phyloP scores from a whole-genome alignment of 805 yeast species.

The Blastobotrys mokoenaii region DNA sequence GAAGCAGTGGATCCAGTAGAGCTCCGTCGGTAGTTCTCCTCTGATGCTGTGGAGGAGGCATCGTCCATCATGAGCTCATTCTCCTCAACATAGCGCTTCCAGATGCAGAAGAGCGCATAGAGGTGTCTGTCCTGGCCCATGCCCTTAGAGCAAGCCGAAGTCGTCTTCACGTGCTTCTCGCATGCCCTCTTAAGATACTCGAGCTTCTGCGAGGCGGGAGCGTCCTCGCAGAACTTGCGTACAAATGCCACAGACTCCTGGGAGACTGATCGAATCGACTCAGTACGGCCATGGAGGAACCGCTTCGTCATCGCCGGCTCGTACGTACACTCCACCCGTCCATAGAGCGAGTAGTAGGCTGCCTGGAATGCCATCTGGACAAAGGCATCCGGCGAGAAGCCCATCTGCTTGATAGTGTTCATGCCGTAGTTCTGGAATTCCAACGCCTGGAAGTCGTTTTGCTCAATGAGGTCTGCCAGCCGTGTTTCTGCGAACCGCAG shows the following conservation, averaged over 20 bases:
- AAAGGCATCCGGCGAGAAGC: conserved; percentile 89
- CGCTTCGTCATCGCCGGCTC: conserved; percentile 95
- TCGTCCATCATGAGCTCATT: conserved; percentile 13
- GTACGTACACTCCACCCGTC: conserved; percentile 86
- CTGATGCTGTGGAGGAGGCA: conserved; percentile 16
- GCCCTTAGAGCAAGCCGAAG: conserved; percentile 64
- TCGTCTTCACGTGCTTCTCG: conserved; percentile 53
- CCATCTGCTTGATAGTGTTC: conserved; percentile 70
- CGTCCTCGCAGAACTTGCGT: conserved; percentile 70
- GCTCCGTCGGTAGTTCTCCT: conserved; percentile 22
- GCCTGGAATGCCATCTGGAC: conserved; percentile 92
- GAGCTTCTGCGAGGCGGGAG: conserved; percentile 51
- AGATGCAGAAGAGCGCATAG: conserved; percentile 78
- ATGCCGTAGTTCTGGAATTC: conserved; percentile 65
- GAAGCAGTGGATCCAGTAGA: conserved; percentile 12
- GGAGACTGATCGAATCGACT: conserved; percentile 81
- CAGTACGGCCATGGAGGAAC: conserved; percentile 86
- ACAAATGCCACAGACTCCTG: conserved; percentile 74
- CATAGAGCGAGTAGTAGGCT: conserved; percentile 84
- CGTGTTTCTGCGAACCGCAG: conserved; percentile 87
- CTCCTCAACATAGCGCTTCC: conserved; percentile 44
- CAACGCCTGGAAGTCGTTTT: conserved; percentile 75
- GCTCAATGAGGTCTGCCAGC: conserved; percentile 77
- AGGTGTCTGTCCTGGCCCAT: conserved; percentile 89
- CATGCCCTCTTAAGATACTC: conserved; percentile 62